These are phyloP conservation scores for Fistulinella cinereoalba DNA, from an alignment of 1,284 basidiomycete species.

Conservation along the genomic window DNA sequence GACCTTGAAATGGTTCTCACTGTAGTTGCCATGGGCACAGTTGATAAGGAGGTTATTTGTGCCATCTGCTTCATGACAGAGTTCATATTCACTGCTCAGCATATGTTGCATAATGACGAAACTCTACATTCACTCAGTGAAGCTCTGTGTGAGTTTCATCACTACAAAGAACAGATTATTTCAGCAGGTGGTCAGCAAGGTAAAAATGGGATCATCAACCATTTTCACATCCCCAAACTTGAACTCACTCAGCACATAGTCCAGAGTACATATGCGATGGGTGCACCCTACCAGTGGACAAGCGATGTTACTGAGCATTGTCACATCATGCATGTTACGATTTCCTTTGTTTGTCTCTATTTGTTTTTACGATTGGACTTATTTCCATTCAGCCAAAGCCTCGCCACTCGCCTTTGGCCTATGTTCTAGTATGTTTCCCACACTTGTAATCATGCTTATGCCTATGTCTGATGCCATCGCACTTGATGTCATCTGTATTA, in stretches of 20 bases:
- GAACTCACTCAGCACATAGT: constrained; percentile 5
- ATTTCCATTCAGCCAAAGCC: no score
- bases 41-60: not conserved
- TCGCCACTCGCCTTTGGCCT: no score
- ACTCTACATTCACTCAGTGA: constrained; percentile 3
- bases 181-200: constrained; percentile 1
- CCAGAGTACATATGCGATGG: not conserved
- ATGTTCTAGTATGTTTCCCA: no score
- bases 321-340: constrained; percentile 9
- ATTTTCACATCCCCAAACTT: constrained; percentile 14
- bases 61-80: constrained; percentile 10
- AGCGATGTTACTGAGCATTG: constrained; percentile 7
- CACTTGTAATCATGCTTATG: no score
- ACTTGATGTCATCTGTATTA: no score
- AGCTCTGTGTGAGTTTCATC: constrained; percentile 11
- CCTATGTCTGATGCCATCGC: no score
- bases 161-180: constrained; percentile 10
- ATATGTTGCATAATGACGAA: not conserved
- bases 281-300: constrained; percentile 10
- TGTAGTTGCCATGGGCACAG: not conserved
- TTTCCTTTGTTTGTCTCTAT: no score
- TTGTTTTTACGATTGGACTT: no score
- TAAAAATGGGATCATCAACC: constrained; percentile 8
- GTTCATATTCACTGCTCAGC: constrained; percentile 16
- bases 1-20: not conserved